Evolutionary conservation across 805 yeast genomes (phyloP).

Genomic region (Saturnispora silvae): DNA sequence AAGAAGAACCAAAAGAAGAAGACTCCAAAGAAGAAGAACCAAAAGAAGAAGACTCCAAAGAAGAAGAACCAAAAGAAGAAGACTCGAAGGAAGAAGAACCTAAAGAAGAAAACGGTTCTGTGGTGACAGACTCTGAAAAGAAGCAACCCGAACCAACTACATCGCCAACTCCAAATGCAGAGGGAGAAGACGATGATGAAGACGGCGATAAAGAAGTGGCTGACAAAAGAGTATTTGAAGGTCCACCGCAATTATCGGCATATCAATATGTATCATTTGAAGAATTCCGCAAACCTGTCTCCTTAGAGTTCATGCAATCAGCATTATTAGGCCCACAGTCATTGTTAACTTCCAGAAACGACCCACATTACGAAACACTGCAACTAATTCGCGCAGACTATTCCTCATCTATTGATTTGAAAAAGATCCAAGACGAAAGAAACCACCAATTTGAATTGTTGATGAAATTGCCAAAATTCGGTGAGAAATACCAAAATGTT

Average conservation of each 20-base stretch:
- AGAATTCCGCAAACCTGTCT: slow-evolving; percentile 30
- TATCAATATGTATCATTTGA: slow-evolving; percentile 45
- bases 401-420: slow-evolving; percentile 19
- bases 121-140: neutral
- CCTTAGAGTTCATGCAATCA: slow-evolving; percentile 24
- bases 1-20: slow-evolving; percentile 5
- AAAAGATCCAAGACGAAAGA: slow-evolving; percentile 18
- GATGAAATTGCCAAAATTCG: slow-evolving; percentile 49
- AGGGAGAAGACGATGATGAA: too few species aligned
- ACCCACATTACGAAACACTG: slow-evolving; percentile 39
- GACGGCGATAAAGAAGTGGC: too few species aligned
- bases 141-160: neutral
- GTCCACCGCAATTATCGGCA: slow-evolving; percentile 56
- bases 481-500: slow-evolving; percentile 36
- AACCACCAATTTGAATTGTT: slow-evolving; percentile 31
- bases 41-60: neutral
- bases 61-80: slow-evolving; percentile 7
- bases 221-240: slow-evolving; percentile 35
- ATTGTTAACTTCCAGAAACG: slow-evolving; percentile 38
- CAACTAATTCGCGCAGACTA: slow-evolving; percentile 21
- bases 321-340: slow-evolving; percentile 58
- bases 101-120: neutral
- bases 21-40: neutral
- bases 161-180: neutral
- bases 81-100: neutral